Evolutionary conservation across 2,329 filamentous ascomycete genomes (phyloP).

Genomic region (Fusarium denticulatum): DNA sequence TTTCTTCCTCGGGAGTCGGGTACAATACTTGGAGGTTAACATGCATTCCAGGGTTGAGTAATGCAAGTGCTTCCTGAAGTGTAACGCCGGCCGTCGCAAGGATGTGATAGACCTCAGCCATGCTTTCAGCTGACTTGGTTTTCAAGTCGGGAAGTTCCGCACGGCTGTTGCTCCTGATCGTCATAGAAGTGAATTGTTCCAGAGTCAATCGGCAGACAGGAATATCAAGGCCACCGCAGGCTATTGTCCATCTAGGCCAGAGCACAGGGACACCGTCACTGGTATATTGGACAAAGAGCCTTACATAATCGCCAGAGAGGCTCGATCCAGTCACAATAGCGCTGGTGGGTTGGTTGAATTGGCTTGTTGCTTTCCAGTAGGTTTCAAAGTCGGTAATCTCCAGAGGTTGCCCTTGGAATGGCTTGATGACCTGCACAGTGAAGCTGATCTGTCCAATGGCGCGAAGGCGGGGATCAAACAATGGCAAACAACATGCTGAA

Average conservation of each 20-base stretch:
- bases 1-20: constrained; percentile 79
- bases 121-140: constrained; percentile 60
- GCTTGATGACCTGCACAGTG: constrained; percentile 95
- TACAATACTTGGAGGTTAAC: constrained; percentile 94
- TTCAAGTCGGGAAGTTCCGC: constrained; percentile 56
- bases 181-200: constrained; percentile 72
- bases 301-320: constrained; percentile 92
- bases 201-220: constrained; percentile 83
- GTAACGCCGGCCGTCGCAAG: constrained; percentile 82
- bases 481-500: constrained; percentile 82
- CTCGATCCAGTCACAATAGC: constrained; percentile 95
- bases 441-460: constrained; percentile 95
- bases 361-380: constrained; percentile 98
- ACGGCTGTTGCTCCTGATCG: constrained; percentile 54
- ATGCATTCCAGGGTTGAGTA: constrained; percentile 82
- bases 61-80: constrained; percentile 77
- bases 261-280: constrained; percentile 87
- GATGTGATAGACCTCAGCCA: constrained; percentile 75
- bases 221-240: constrained; percentile 79
- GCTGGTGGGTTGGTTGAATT: constrained; percentile 81
- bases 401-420: constrained; percentile 88
- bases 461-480: constrained; percentile 91
- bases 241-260: constrained; percentile 85
- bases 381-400: constrained; percentile 99
- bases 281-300: constrained; percentile 91